phyloP scores from a whole-genome alignment of 1,284 basidiomycete genomes.

The Pyrrhoderma lamaoense region DNA sequence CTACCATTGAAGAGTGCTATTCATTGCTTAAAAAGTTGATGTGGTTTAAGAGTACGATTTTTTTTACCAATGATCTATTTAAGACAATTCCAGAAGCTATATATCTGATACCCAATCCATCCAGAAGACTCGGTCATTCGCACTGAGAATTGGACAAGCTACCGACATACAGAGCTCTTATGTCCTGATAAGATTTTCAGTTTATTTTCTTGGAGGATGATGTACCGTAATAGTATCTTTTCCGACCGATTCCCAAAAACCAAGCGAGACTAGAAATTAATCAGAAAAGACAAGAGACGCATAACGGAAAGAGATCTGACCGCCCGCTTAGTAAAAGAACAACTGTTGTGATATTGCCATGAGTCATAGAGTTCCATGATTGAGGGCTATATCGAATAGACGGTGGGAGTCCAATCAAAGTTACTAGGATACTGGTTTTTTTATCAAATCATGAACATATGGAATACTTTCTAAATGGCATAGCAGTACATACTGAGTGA shows the following conservation, averaged over 20 bases:
- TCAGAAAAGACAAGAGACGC: neutral
- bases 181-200: too few species aligned
- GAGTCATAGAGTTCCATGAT: constrained; percentile 63
- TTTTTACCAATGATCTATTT: too few species aligned
- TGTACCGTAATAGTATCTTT: constrained; percentile 44
- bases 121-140: too few species aligned
- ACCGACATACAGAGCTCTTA: too few species aligned
- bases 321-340: constrained; percentile 48
- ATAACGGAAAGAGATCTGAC: constrained; percentile 29
- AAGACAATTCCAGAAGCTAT: too few species aligned
- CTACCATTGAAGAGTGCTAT: too few species aligned
- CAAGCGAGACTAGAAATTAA: constrained; percentile 47
- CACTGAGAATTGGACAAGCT: too few species aligned
- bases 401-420: constrained; percentile 50
- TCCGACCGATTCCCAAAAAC: constrained; percentile 58
- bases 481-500: constrained; percentile 44
- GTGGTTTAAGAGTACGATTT: too few species aligned
- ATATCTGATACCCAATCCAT: too few species aligned
- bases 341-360: constrained; percentile 66
- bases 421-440: constrained; percentile 44
- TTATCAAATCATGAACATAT: neutral
- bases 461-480: constrained; percentile 1
- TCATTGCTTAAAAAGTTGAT: too few species aligned
- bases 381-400: constrained; percentile 43
- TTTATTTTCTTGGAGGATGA: constrained; percentile 20